phyloP scores from a whole-genome alignment of 83 land plant species.

The Picea mariana region DNA sequence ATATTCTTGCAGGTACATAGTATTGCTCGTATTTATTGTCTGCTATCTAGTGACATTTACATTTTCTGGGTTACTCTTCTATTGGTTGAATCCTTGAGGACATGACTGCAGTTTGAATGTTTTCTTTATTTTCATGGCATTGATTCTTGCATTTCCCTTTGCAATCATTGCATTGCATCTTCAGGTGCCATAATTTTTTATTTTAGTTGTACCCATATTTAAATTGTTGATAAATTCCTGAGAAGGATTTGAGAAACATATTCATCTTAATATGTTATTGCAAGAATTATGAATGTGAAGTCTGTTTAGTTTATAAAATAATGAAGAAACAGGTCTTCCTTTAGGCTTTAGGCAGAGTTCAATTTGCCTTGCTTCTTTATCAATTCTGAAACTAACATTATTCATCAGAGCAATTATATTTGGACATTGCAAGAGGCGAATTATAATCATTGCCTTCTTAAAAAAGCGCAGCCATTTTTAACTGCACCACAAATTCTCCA shows the following conservation, averaged over 20 bases:
- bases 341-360: too few species aligned
- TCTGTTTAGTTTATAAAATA: too few species aligned
- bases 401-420: not conserved
- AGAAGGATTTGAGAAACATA: not conserved
- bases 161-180: conserved; percentile 89
- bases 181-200: conserved; percentile 39
- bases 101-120: conserved; percentile 87
- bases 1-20: conserved; percentile 70
- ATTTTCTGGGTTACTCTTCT: conserved; percentile 84
- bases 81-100: conserved; percentile 96
- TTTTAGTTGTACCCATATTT: conserved; percentile 9
- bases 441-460: not conserved
- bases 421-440: not conserved
- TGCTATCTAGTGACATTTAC: conserved; percentile 78
- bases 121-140: conserved; percentile 87
- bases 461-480: not conserved
- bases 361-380: not conserved
- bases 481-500: too few species aligned
- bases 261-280: too few species aligned
- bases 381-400: not conserved
- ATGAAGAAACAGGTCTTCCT: too few species aligned
- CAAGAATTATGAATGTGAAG: too few species aligned
- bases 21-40: conserved; percentile 68
- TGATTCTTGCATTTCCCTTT: conserved; percentile 75
- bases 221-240: not conserved